Base-by-base conservation (phyloP, 2,329 filamentous ascomycete genomes). In the Xylariaceae sp. region DNA sequence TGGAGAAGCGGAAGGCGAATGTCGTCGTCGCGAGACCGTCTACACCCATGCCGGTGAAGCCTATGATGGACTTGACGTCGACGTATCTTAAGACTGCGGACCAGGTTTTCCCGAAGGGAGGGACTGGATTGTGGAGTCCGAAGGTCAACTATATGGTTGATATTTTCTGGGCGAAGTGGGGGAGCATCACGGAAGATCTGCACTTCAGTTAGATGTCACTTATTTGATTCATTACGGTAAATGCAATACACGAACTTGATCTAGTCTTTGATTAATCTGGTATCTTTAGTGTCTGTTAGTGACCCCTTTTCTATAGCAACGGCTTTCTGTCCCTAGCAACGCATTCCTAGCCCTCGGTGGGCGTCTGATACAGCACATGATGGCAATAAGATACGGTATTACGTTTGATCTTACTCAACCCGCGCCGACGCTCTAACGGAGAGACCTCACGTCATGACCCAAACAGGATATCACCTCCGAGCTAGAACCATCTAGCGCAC, bases 61-160 rank as follows among this genome's bases (percentile, higher is more conserved):
- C 58, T 1, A 61, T 66, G 58, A 57, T 68, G 53, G 74, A 79
- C 75, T 3, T 83, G 11, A 56, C 60, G 3, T 69, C 67, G 2
- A 68, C 64, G 0, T 70, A 83, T 65, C 64, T 82, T 2, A 72
- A 72, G 54, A 71, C 68, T 44, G 78, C 74, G 1, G 63, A 70
- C 54, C 68, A 63, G 17, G 61, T 64, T 17, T 68, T 82, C 59
- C 80, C 80, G 0, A 76, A 73, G 56, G 65, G 62, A 5, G 64
- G 64, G 13, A 61, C 54, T 10, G 68, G 65, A 2, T 42, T 55
- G 6, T 70, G 68, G 68, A 58, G 62, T 51, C 67, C 67, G 3
- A 64, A 66, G 52, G 53, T 45, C 2, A 68, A 63, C 56, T 69
- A 69, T 48, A 56, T 69, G n/a, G 13, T 49, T 8, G 68, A 70